These are phyloP conservation scores for Rubia balearica DNA, from an alignment of 305 asterid genomes.

Conservation along the genomic window DNA sequence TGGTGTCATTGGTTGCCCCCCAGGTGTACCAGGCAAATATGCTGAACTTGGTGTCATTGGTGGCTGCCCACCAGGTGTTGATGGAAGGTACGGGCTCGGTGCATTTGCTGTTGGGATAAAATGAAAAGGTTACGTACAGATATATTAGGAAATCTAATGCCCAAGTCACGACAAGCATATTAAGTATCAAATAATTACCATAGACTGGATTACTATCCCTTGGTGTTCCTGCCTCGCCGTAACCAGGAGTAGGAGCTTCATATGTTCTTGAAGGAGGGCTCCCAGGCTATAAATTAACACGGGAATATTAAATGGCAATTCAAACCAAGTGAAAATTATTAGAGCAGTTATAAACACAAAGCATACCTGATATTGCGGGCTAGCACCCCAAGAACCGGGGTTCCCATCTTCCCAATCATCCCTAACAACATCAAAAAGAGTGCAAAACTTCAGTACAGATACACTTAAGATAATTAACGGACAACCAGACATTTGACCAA, in stretches of 20 bases:
- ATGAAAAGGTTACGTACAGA: background rate
- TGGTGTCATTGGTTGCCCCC: slow-evolving; percentile 99
- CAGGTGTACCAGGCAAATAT: slow-evolving; percentile 95
- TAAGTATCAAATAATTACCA: slow-evolving; percentile 35
- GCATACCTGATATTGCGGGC: slow-evolving; percentile 89
- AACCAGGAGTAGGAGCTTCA: slow-evolving; percentile 99
- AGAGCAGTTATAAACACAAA: background rate
- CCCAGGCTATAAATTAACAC: slow-evolving; percentile 54
- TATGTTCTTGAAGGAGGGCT: slow-evolving; percentile 82
- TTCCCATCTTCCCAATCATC: slow-evolving; percentile 96
- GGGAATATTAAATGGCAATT: background rate
- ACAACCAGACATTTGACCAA: background rate
- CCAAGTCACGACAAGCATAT: background rate
- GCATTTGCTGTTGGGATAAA: slow-evolving; percentile 65
- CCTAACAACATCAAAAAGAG: slow-evolving; percentile 28
- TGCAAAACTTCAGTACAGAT: slow-evolving; percentile 4
- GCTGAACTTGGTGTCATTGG: slow-evolving; percentile 99
- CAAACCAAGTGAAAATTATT: background rate
- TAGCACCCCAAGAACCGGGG: slow-evolving; percentile 95
- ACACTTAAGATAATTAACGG: background rate
- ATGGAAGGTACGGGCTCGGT: slow-evolving; percentile 95
- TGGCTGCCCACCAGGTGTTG: slow-evolving; percentile 97
- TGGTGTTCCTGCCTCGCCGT: slow-evolving; percentile 93
- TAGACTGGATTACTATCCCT: slow-evolving; percentile 72
- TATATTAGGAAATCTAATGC: background rate